These are phyloP conservation scores for Ophiostoma sp. DNA, from an alignment of 2,329 filamentous ascomycete species.

Conservation along the genomic window DNA sequence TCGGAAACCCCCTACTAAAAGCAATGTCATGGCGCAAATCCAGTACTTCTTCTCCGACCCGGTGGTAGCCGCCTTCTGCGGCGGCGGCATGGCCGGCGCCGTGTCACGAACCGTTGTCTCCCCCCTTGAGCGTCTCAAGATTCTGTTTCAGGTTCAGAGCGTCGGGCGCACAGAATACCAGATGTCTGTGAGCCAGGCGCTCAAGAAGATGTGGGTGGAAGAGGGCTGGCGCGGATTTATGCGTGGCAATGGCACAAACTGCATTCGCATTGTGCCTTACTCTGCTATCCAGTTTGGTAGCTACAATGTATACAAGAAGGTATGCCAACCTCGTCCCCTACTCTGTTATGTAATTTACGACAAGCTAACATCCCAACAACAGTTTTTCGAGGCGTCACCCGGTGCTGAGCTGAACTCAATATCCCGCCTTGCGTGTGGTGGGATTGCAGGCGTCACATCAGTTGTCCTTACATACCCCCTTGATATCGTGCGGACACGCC, in stretches of 20 bases:
- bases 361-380: conserved; percentile 29
- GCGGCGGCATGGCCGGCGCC: conserved; percentile 87
- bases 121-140: conserved; percentile 91
- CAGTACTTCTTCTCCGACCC: conserved; percentile 65
- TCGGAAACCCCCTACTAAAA: conserved; percentile 28
- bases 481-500: conserved; percentile 90
- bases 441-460: conserved; percentile 87
- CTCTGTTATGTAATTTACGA: not conserved
- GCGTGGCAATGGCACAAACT: conserved; percentile 97
- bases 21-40: conserved; percentile 33
- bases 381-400: conserved; percentile 71
- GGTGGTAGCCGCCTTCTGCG: conserved; percentile 85
- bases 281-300: conserved; percentile 97
- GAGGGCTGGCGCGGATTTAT: conserved; percentile 97
- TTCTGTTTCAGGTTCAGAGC: conserved; percentile 94
- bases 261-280: conserved; percentile 95
- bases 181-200: conserved; percentile 78
- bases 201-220: conserved; percentile 92
- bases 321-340: conserved; percentile 34
- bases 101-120: conserved; percentile 98
- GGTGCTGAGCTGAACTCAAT: conserved; percentile 68
- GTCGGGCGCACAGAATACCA: conserved; percentile 88
- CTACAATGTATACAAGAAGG: conserved; percentile 94
- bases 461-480: conserved; percentile 93
- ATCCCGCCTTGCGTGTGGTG: conserved; percentile 80